These are phyloP conservation scores for Schwanniomyces sp. DNA, from an alignment of 805 yeast species.

Conservation along the genomic window DNA sequence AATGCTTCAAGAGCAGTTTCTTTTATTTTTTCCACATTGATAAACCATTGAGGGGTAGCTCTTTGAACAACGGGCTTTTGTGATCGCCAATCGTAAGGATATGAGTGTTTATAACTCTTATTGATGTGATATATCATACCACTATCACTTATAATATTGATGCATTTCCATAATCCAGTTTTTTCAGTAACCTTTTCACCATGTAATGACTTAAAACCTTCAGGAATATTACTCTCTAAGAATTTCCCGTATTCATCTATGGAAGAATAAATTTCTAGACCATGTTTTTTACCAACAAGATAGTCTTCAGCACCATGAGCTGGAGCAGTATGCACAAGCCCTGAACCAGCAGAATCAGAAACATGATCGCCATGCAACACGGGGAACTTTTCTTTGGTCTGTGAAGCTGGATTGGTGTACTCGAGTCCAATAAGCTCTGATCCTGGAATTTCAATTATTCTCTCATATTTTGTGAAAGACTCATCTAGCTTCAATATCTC, in stretches of 20 bases:
- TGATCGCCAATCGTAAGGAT: constrained; percentile 97
- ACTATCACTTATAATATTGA: constrained; percentile 44
- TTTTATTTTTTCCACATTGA: constrained; percentile 77
- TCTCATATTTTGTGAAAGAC: constrained; percentile 6
- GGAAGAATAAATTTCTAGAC: constrained; percentile 66
- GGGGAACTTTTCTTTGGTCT: constrained; percentile 45
- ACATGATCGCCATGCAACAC: constrained; percentile 82
- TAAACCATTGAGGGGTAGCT: constrained; percentile 97
- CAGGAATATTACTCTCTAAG: constrained; percentile 48
- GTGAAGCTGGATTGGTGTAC: constrained; percentile 59
- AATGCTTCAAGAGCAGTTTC: constrained; percentile 59
- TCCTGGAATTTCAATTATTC: constrained; percentile 14
- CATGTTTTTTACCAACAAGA: constrained; percentile 58
- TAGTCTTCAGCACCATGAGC: constrained; percentile 98
- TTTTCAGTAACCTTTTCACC: constrained; percentile 40
- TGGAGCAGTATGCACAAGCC: constrained; percentile 95
- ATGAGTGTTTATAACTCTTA: constrained; percentile 67
- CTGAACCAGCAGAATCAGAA: constrained; percentile 81
- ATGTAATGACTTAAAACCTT: constrained; percentile 42
- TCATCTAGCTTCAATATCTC: constrained; percentile 31
- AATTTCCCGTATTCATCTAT: constrained; percentile 77
- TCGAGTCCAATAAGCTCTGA: constrained; percentile 21
- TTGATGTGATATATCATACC: constrained; percentile 51
- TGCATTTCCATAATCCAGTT: constrained; percentile 45
- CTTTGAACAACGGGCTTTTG: constrained; percentile 93